Conservation (phyloP, 352 stramenopile species). For the Globisporangium alternatum region DNA sequence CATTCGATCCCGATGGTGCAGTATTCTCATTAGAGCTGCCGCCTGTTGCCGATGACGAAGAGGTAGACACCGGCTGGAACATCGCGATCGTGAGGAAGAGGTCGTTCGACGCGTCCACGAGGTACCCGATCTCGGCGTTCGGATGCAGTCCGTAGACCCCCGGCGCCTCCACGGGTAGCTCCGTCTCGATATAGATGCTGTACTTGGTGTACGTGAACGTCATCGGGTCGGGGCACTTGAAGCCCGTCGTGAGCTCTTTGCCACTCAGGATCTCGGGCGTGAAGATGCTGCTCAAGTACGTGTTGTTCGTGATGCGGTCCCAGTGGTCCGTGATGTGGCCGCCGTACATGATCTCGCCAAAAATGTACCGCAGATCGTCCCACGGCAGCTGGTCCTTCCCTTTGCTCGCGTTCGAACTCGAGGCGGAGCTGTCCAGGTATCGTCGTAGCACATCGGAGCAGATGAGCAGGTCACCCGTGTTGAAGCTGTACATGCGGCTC, state of each 20-base stretch:
- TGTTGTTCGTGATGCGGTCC: constrained; percentile 82
- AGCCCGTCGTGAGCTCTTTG: constrained; percentile 62
- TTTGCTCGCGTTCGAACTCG: constrained; percentile 18
- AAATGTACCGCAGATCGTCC: constrained; percentile 89
- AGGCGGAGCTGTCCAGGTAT: constrained; percentile 48
- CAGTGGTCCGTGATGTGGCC: constrained; percentile 84
- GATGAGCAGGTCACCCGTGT: constrained; percentile 93
- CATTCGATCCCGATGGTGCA: constrained; percentile 20
- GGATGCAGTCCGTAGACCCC: constrained; percentile 72
- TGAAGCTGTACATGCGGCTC: constrained; percentile 93
- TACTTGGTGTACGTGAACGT: constrained; percentile 93
- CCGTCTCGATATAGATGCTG: constrained; percentile 72
- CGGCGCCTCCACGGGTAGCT: constrained; percentile 64
- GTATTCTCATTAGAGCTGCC: constrained; percentile 7
- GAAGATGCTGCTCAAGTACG: constrained; percentile 68
- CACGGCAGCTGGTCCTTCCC: constrained; percentile 48
- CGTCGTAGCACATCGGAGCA: constrained; percentile 78
- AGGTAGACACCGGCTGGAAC: constrained; percentile 73
- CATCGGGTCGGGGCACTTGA: constrained; percentile 74
- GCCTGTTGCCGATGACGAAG: neutral
- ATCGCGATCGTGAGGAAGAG: constrained; percentile 87
- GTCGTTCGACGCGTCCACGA: constrained; percentile 69
- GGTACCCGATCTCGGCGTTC: constrained; percentile 79
- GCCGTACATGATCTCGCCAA: constrained; percentile 92
- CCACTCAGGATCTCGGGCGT: constrained; percentile 51